Percentiles rank a stretch among this genome's conserved stretches.
These are phyloP conservation scores for Trichoderma sp. DNA, from an alignment of 2,329 filamentous ascomycete genomes.

Conservation along the genomic window DNA sequence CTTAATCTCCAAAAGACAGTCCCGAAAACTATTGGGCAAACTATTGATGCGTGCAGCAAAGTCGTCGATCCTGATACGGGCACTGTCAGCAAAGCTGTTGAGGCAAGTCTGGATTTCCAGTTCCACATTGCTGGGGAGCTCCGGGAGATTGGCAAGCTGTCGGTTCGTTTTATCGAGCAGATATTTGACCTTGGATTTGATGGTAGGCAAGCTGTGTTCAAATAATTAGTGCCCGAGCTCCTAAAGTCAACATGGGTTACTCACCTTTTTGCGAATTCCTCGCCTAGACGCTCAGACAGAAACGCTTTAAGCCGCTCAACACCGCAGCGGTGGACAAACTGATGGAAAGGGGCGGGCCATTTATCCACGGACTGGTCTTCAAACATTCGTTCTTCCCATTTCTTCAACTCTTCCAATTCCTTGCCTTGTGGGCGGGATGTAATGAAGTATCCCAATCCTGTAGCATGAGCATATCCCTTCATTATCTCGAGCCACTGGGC, in stretches of 20 bases:
- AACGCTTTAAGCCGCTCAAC: conserved; percentile 57
- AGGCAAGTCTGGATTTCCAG: conserved; percentile 66
- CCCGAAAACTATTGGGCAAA: conserved; percentile 57
- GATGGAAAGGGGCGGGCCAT: conserved; percentile 56
- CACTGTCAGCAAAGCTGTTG: conserved; percentile 57
- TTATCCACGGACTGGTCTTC: conserved; percentile 42
- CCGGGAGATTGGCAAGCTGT: conserved; percentile 63
- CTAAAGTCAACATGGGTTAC: conserved; percentile 16
- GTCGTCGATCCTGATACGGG: conserved; percentile 55
- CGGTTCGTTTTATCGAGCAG: conserved; percentile 57
- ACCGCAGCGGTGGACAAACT: conserved; percentile 55
- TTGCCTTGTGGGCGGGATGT: conserved; percentile 68
- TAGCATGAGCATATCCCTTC: conserved; percentile 59
- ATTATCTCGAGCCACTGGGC: conserved; percentile 68
- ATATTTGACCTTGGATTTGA: conserved; percentile 56
- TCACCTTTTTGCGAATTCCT: conserved; percentile 58
- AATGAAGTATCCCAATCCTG: conserved; percentile 78
- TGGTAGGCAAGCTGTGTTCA: conserved; percentile 52
- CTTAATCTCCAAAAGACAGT: conserved; percentile 51
- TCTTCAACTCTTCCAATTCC: conserved; percentile 55
- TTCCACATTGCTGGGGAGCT: conserved; percentile 70
- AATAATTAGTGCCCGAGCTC: background rate
- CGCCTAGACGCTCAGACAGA: conserved; percentile 56
- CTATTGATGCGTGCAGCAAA: conserved; percentile 52
- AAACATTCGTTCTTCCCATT: conserved; percentile 59